Base-by-base conservation (phyloP, 2,329 filamentous ascomycete genomes). In the Pseudocercospora ulei region DNA sequence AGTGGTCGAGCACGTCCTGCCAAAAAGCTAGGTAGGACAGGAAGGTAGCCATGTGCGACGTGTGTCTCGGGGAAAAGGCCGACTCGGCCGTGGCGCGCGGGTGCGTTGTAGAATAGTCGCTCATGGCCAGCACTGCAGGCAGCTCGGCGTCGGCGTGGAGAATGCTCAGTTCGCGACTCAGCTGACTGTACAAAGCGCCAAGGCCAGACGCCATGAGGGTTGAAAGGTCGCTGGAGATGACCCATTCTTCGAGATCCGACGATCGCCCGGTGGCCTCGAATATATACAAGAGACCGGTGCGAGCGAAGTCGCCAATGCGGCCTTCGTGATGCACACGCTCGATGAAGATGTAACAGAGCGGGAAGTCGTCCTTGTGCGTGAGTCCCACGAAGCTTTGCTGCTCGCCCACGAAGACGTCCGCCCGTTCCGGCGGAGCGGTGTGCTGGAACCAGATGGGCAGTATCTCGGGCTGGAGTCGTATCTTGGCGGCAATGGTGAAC, bases 1-100 rank as follows among this genome's bases (percentile, higher is more conserved):
- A 98, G 62, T 96, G 88, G 59, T 96, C 90, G 44, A 98, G 68
- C 20, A 95, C 87, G 60, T 98, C 90, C 64, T 98, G 90, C 90
- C 90, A 98, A 58, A 98, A 98, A 4, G 92, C 69, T 33, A 98
- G 71, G 57, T 96, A 92, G 0, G 90, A 94, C 26, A 98, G 70
- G 56, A 98, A 98, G 0, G 87, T 93, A 38, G 88, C 79, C 56
- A 96, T 75, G 53, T 95, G 84, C n/a, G 77, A 73, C 54, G 84
- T 81, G 47, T 92, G 86, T 43, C 85, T 76, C 1, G 73, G 67
- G 2, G 80, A 78, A 58, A 81, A 79, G 33, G 84, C 78, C 62
- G 76, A 78, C 53, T 85, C 75, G 49, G 87, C 74, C 55, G 84
- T 75, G 53, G 77, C 71, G 49, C 76, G 76, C 1, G 76, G 70